These are phyloP conservation scores for Hyaloperonospora brassicae DNA, from an alignment of 352 stramenopile species.

Conservation along the genomic window DNA sequence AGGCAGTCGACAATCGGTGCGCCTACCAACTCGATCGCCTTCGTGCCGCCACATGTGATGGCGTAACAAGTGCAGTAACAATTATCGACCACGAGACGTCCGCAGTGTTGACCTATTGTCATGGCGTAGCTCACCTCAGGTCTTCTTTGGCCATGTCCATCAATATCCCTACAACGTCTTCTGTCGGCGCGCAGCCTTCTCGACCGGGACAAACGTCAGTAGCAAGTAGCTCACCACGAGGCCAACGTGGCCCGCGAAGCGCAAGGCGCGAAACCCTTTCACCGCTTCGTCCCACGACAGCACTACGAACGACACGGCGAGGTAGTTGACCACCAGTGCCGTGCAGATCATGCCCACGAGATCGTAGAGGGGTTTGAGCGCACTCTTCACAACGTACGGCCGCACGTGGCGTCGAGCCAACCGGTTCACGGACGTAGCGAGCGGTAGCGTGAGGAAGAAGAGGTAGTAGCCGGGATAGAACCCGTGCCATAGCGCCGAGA, in stretches of 20 bases:
- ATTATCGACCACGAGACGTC: constrained; percentile 13
- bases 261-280: constrained; percentile 42
- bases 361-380: constrained; percentile 56
- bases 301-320: constrained; percentile 64
- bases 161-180: constrained; percentile 32
- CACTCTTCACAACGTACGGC: constrained; percentile 36
- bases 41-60: constrained; percentile 15
- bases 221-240: constrained; percentile 33
- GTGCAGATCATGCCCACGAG: constrained; percentile 45
- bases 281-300: constrained; percentile 53
- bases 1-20: no score
- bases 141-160: no score
- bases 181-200: constrained; percentile 27
- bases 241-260: constrained; percentile 49
- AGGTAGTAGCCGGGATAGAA: constrained; percentile 98
- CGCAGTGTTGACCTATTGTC: constrained; percentile 3
- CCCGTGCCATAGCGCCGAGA: constrained; percentile 96
- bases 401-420: constrained; percentile 46
- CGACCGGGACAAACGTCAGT: constrained; percentile 34
- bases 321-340: constrained; percentile 59
- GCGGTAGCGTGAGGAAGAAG: constrained; percentile 81
- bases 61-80: constrained; percentile 26
- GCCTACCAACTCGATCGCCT: constrained; percentile 7
- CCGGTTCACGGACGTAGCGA: constrained; percentile 65
- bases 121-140: constrained; percentile 2